Conservation (phyloP, 768 basidiomycete species). For the Coprinellus micaceus region DNA sequence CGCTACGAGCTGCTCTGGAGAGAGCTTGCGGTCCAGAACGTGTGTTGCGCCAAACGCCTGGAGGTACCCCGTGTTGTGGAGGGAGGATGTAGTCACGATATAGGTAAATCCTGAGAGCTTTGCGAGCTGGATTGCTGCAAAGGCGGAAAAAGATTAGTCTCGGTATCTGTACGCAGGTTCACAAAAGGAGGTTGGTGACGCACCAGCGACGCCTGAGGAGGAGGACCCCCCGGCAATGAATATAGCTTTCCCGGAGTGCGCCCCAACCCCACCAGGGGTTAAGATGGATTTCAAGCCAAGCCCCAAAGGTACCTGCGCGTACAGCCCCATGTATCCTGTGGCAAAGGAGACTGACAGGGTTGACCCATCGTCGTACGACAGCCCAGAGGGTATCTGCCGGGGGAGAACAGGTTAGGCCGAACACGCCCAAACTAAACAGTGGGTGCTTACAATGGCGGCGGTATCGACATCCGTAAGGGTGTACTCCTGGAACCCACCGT, state of each 20-base stretch:
- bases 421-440: too few species aligned
- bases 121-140: conserved; percentile 35
- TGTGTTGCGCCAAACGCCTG: conserved; percentile 39
- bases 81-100: conserved; percentile 36
- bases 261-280: conserved; percentile 19
- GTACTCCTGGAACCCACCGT: conserved; percentile 42
- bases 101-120: conserved; percentile 35
- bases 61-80: conserved; percentile 24
- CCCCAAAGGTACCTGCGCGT: conserved; percentile 21
- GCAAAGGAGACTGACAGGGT: conserved; percentile 37
- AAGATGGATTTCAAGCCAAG: conserved; percentile 22
- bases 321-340: conserved; percentile 36
- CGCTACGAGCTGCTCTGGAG: background rate
- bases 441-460: conserved; percentile 31
- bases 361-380: conserved; percentile 35
- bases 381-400: conserved; percentile 10
- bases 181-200: too few species aligned
- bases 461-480: conserved; percentile 32
- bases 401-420: background rate
- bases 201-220: conserved; percentile 18
- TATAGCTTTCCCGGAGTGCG: conserved; percentile 29
- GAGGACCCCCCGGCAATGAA: conserved; percentile 26
- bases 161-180: conserved; percentile 10
- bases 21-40: conserved; percentile 31
- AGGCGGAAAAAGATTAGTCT: background rate